Evolutionary conservation across 805 yeast genomes (phyloP), one percentile per base, ranked within the genome.

Genomic region (Lipomyces starkeyi): DNA sequence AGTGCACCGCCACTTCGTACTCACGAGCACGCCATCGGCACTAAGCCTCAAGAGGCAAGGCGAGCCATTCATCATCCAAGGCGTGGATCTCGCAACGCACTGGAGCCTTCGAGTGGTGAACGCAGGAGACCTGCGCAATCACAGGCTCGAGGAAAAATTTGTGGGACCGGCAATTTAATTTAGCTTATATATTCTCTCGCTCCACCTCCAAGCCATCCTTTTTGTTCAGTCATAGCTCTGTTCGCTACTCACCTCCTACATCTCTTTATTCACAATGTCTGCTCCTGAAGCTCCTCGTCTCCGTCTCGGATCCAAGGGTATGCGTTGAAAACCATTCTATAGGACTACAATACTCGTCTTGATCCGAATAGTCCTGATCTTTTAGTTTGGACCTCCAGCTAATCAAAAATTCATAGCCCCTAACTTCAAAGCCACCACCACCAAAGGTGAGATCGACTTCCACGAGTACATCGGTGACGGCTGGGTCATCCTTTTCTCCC

Each of bases 401-500:
- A 53, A 37, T 17, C 43, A 37, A 37, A 17, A 13, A 37, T 59
- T 67, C 27, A 83, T 82, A 66, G 98, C 97, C 71, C 98, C 98
- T 79, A 88, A 93, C 80, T 93, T 93, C 85, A 82, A 84, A 71
- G 93, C 97, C 71, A 89, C 89, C 69, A 87, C 97, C 67, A 90
- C 97, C 69, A 85, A 85, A 73, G 98, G 98, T 68, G 87, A 88
- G 71, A 86, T 93, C 78, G 86, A 89, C 75, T 92, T 93, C 88
- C 94, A 93, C 83, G 89, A 93, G 73, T 93, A 83, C 84, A 83
- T 92, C 74, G 96, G 94, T 59, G 87, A 90, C 81, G 84, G 88
- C 40, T 93, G 98, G 98, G 89, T 88, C 65, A 88, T 93, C 62
- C 83, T 93, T 74, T 93, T 93, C 83, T 91, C 97, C 14, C 98